Evolutionary conservation across 805 yeast genomes (phyloP), one percentile per base, ranked within the genome.

Genomic region (Yarrowia sp.): DNA sequence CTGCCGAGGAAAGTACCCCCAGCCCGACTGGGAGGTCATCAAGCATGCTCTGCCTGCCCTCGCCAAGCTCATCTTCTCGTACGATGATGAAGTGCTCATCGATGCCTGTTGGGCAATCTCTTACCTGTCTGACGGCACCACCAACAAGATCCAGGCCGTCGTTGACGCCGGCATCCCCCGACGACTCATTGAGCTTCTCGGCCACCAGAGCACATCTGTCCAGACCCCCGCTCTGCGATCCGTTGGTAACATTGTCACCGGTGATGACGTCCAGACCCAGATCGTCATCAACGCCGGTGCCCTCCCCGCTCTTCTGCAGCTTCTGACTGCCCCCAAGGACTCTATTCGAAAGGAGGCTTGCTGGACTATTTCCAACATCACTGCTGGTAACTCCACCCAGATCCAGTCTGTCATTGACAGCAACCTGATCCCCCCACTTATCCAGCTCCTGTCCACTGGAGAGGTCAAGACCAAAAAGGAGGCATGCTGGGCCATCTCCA

Each of bases 71-170:
- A 89, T 95, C 70, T 95, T 88, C 75, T 89, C 96, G 12, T 83
- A 88, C 68, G 99, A 95, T 75, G 87, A 88, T 46, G 99, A 95
- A 79, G 92, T 97, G 33, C 81, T 95, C 73, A 90, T 92, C 68
- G 99, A 95, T 77, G 97, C 99, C 41, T 91, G 98, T 79, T 95
- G 99, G 99, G 98, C 98, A 14, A 92, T 95, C 64, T 90, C 97
- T 1, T 95, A 95, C 76, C 78, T 95, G 66, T 87, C 95, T 62
- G 99, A 95, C 77, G 99, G 99, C 33, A 85, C 96, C 33, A 81
- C 89, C 69, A 92, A 89, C 72, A 92, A 96, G 41, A 95, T 95
- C 72, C 97, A 93, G 80, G 96, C 97, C 8, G 98, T 95, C 62
- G 89, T 95, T 67, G 98, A 95, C 75, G 96, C 93, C 30, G 88